Conservation (phyloP, 1,284 basidiomycete species). For the Abortiporus biennis region DNA sequence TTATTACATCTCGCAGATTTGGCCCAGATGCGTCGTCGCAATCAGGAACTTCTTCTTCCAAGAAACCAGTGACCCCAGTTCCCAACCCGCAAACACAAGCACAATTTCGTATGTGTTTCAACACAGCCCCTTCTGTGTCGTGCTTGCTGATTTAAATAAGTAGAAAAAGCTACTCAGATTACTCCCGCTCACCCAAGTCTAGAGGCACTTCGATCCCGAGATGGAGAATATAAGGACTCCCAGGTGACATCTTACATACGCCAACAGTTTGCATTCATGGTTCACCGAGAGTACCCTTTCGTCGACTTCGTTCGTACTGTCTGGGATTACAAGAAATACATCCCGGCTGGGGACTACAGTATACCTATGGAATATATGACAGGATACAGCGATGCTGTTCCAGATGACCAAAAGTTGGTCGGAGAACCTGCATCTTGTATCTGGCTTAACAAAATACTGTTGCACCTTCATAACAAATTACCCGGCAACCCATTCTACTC, state of each 20-base stretch:
- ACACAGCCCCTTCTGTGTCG: neutral
- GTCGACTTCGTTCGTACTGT: conserved; percentile 2
- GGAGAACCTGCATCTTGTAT: neutral
- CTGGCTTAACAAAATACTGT: neutral
- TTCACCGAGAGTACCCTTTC: conserved; percentile 1
- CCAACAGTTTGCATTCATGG: neutral
- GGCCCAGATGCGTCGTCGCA: neutral
- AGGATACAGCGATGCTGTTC: neutral
- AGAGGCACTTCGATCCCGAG: neutral
- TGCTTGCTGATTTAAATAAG: neutral
- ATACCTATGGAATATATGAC: neutral
- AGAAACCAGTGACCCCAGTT: no score
- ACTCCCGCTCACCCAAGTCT: neutral
- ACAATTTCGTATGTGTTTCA: neutral
- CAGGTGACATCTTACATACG: conserved; percentile 1
- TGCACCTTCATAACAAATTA: neutral
- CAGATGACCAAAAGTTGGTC: neutral
- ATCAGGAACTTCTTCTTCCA: no score
- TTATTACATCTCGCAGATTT: neutral
- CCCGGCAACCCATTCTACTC: neutral
- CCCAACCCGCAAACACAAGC: no score
- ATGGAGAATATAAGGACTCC: neutral
- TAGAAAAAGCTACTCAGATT: neutral
- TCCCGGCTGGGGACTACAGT: neutral
- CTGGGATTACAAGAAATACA: conserved; percentile 1